Evolutionary conservation across 2,329 filamentous ascomycete species (phyloP), one percentile per base, ranked within the genome.

Genomic region (Mollisia scopiformis): DNA sequence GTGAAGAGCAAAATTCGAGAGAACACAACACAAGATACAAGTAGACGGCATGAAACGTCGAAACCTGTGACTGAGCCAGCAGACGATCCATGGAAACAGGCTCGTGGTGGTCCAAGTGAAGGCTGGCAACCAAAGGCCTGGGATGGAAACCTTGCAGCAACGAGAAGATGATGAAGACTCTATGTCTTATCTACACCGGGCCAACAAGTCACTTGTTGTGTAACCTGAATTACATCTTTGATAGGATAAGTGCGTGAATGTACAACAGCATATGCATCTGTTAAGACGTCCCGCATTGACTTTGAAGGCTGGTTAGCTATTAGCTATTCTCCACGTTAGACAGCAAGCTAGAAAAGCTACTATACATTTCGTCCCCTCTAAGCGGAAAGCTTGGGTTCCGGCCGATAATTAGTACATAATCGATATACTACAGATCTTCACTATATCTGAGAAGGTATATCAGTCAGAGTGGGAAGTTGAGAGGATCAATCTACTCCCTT

Each of bases 81-180:
- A 53, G 58, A 70, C 10, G 69, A 88, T 70, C 87, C 87, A 2
- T 90, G 87, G 87, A 82, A 82, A 30, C 80, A 78, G 64, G 78
- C 81, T 1, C 78, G 74, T n/a, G 77, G 77, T n/a, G 81, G 79
- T 0, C 84, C 86, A 0, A 80, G 87, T 57, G 87, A 90, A 71
- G 62, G 66, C 33, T 73, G 69, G 68, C 67, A 73, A 46, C 89
- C 89, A 0, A 72, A 84, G 51, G 76, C 85, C 2, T 91, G 88
- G 88, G 62, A 61, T 53, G 67, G 63, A 52, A 59, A 55, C 35
- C 7, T 62, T 33, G 46, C 58, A 51, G 8, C 58, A 31, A 28
- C 49, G 28, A 55, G 52, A 49, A 39, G 59, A 59, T 49, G 53
- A 57, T 39, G 19, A 51, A 19, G 49, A 47, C 31, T 14, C 10